These are phyloP conservation scores for Penicillium sp. DNA, from an alignment of 2,329 filamentous ascomycete genomes.

Conservation along the genomic window DNA sequence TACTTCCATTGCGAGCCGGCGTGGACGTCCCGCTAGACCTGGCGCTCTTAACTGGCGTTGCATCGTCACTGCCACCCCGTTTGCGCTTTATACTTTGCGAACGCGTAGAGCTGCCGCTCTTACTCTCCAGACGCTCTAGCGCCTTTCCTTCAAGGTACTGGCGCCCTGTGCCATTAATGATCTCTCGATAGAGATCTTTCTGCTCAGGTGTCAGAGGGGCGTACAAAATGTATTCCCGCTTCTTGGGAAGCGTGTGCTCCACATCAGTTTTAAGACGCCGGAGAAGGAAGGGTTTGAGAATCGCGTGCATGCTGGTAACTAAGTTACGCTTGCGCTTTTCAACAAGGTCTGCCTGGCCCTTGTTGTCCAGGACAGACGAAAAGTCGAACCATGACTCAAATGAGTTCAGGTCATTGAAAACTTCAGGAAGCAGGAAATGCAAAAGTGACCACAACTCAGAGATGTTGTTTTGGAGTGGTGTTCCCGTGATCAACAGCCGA, in stretches of 20 bases:
- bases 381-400: slow-evolving; percentile 99
- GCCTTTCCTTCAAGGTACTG: slow-evolving; percentile 52
- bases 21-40: slow-evolving; percentile 75
- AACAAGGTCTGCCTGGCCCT: slow-evolving; percentile 72
- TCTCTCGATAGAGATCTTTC: slow-evolving; percentile 83
- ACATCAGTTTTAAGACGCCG: slow-evolving; percentile 91
- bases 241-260: slow-evolving; percentile 85
- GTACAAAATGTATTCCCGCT: slow-evolving; percentile 93
- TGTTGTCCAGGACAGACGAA: slow-evolving; percentile 80
- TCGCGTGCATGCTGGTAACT: slow-evolving; percentile 84
- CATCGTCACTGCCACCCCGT: slow-evolving; percentile 40
- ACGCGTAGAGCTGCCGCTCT: slow-evolving; percentile 32
- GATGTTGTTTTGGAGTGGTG: slow-evolving; percentile 91
- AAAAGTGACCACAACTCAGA: slow-evolving; percentile 92
- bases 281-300: slow-evolving; percentile 85
- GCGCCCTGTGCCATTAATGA: slow-evolving; percentile 70
- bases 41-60: slow-evolving; percentile 64
- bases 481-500: slow-evolving; percentile 87
- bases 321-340: slow-evolving; percentile 74
- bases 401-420: slow-evolving; percentile 88
- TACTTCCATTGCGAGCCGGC: slow-evolving; percentile 53
- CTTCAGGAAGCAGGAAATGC: slow-evolving; percentile 86
- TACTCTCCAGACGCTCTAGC: slow-evolving; percentile 46
- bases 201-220: slow-evolving; percentile 89
- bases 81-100: slow-evolving; percentile 59